A percentile compares a stretch with the other conserved stretches of the same genome.
Evolutionary conservation across 805 yeast genomes (phyloP).

Genomic region (Candida peoriensis): DNA sequence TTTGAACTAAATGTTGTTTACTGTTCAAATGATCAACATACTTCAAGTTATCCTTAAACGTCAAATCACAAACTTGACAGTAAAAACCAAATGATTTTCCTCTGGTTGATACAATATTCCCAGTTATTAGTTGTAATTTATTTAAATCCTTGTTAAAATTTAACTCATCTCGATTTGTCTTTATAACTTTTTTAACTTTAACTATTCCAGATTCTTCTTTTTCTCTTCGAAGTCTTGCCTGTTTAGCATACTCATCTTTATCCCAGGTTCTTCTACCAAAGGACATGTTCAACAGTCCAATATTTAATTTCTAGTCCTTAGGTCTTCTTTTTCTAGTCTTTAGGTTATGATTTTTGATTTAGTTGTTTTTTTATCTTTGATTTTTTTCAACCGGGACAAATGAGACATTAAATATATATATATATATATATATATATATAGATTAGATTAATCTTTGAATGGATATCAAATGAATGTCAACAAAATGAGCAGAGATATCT

Average conservation of each 20-base stretch:
- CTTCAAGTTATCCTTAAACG: conserved; percentile 79
- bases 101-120: conserved; percentile 27
- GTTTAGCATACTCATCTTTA: conserved; percentile 53
- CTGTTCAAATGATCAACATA: conserved; percentile 81
- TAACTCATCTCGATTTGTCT: conserved; percentile 13
- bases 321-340: no score
- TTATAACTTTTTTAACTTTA: conserved; percentile 4
- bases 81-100: conserved; percentile 77
- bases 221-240: conserved; percentile 31
- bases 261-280: conserved; percentile 74
- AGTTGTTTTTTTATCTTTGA: no score
- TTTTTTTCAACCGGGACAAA: no score
- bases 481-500: neutral
- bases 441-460: no score
- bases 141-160: conserved; percentile 27
- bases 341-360: no score
- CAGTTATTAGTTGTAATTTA: conserved; percentile 28
- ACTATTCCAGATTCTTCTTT: conserved; percentile 7
- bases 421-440: no score
- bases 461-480: neutral
- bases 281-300: no score
- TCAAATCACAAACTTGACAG: conserved; percentile 75
- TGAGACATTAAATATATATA: no score
- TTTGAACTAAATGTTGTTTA: conserved; percentile 52
- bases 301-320: no score